Conservation (phyloP, 2,329 filamentous ascomycete species). For the Chaetomium olivaceum region DNA sequence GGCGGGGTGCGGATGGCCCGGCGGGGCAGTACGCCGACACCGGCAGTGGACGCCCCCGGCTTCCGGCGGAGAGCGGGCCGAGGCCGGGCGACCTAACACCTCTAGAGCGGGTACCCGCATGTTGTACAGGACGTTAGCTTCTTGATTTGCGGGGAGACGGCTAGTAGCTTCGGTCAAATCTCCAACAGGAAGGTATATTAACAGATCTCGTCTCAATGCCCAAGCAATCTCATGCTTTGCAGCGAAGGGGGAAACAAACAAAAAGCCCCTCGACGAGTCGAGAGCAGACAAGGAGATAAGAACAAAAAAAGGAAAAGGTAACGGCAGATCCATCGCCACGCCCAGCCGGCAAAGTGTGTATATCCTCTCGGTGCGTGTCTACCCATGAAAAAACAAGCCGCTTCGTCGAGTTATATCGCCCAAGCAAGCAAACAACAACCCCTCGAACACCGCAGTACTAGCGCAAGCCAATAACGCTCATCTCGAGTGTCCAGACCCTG, state of each 20-base stretch:
- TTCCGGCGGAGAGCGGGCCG: background rate
- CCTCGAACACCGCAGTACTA: conserved; percentile 37
- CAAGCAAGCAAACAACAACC: background rate
- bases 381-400: background rate
- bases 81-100: background rate
- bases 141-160: background rate
- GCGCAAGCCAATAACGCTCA: conserved; percentile 88
- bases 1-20: background rate
- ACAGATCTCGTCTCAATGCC: conserved; percentile 21
- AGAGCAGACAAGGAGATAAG: background rate
- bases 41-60: conserved; percentile 7
- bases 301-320: conserved; percentile 12
- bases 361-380: background rate
- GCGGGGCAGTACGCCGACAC: conserved; percentile 11
- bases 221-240: conserved; percentile 16
- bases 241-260: conserved; percentile 2
- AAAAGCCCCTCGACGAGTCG: background rate
- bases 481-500: conserved; percentile 97
- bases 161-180: background rate
- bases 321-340: conserved; percentile 2
- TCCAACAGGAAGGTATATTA: conserved; percentile 21
- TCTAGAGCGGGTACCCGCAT: background rate
- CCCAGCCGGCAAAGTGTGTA: conserved; percentile 8
- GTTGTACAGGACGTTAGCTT: too few relatives aligned
- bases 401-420: background rate